These are phyloP conservation scores for Oemleria cerasiformis DNA, from an alignment of 306 rosid species.

Conservation along the genomic window DNA sequence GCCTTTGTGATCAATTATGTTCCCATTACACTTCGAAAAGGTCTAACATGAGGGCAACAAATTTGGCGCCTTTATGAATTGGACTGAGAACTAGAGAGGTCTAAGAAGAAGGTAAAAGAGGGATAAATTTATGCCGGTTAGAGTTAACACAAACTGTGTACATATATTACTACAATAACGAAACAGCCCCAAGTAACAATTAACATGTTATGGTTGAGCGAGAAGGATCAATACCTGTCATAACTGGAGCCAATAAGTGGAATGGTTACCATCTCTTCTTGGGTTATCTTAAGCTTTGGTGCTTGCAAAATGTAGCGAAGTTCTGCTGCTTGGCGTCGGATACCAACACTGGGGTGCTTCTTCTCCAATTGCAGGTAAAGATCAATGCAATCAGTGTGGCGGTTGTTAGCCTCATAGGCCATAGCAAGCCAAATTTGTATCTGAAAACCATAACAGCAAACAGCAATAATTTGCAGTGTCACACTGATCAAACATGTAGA, in stretches of 20 bases:
- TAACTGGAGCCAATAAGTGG: conserved; percentile 67
- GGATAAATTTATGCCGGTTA: not conserved
- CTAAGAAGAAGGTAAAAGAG: not conserved
- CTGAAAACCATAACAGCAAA: conserved; percentile 38
- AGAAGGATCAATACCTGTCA: conserved; percentile 47
- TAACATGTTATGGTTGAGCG: not conserved
- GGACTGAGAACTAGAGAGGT: not conserved
- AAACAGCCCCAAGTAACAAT: not conserved
- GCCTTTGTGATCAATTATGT: not conserved
- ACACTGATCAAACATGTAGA: not conserved
- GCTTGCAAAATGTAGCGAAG: conserved; percentile 97
- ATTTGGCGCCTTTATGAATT: not conserved
- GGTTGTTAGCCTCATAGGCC: conserved; percentile 95
- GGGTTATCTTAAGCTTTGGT: conserved; percentile 92
- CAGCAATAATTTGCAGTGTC: not conserved
- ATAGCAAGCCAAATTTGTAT: conserved; percentile 97
- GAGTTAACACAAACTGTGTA: conserved; percentile 3
- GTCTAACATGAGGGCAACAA: not conserved
- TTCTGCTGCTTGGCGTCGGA: conserved; percentile 89
- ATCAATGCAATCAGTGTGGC: conserved; percentile 83
- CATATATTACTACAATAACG: not conserved
- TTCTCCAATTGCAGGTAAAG: conserved; percentile 77
- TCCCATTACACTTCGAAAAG: not conserved
- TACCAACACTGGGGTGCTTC: conserved; percentile 67
- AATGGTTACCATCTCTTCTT: conserved; percentile 94